phyloP scores from a whole-genome alignment of 2,329 filamentous ascomycete genomes.

The Diaporthe ilicicola region DNA sequence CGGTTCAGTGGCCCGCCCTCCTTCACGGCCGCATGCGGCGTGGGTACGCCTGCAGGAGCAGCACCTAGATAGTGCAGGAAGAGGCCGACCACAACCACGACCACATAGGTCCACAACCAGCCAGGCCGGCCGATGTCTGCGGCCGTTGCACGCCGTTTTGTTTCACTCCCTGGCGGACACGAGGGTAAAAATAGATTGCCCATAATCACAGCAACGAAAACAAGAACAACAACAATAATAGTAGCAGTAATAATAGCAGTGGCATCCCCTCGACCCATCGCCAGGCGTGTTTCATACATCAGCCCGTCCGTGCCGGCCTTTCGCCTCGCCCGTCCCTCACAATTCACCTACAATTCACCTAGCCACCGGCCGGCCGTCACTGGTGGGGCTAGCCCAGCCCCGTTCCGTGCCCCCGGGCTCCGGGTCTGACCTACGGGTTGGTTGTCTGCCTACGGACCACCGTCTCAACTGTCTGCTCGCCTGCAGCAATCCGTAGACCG shows the following conservation, averaged over 20 bases:
- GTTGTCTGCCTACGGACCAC: not conserved
- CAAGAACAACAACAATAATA: not conserved
- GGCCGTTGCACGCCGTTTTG: slow-evolving; percentile 3
- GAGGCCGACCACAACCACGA: not conserved
- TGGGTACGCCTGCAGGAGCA: not conserved
- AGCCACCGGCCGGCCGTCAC: not conserved
- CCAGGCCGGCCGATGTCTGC: not conserved
- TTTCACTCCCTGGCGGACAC: slow-evolving; percentile 2
- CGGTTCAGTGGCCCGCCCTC: not conserved
- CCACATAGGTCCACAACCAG: not conserved
- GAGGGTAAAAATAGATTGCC: slow-evolving; percentile 8
- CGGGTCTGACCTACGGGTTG: not conserved
- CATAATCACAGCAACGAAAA: not conserved
- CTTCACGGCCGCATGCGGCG: too few species aligned
- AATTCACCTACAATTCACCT: not conserved
- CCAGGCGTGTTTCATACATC: not conserved
- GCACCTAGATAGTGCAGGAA: not conserved
- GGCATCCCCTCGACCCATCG: not conserved
- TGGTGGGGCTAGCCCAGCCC: slow-evolving; percentile 3
- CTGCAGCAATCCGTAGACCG: not conserved
- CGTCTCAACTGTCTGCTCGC: not conserved
- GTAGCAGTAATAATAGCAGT: not conserved
- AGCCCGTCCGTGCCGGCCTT: not conserved
- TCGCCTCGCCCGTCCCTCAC: not conserved
- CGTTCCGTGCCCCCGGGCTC: not conserved